Evolutionary conservation across 192 early-diverging fungal genomes (phyloP), one percentile per base, ranked within the genome.

Genomic region (Cetraspora pellucida): DNA sequence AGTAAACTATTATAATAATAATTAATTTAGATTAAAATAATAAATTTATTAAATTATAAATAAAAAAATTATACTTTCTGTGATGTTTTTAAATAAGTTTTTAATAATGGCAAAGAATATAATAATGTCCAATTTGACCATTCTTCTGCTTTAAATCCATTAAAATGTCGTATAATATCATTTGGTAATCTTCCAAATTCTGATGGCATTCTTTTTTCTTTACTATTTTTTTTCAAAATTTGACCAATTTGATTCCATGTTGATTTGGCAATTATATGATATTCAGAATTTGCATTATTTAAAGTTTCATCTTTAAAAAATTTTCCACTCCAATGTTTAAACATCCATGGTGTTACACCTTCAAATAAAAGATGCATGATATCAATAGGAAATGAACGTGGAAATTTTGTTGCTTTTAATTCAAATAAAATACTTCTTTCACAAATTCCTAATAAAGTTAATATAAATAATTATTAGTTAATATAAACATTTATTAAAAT

Each of bases 21-120:
- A 64, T 31, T 43, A 28, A 10, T 64, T 64, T 37, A 27, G 9
- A 64, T n/a, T 43, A 64, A 64, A 17, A 21, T 37, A 16, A 64
- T 13, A 10, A 28, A 4, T 28, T 30, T 64, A 4, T 28, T 5
- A 64, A 64, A 64, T 37, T 37, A 37, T 37, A 37, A 37, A 37
- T 37, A 37, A 37, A 31, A 37, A 37, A 37, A 10, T 28, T 28
- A 21, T 28, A 43, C 31, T 28, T 64, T 64, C 17, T 64, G 28
- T 28, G 16, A 10, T 64, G 10, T 28, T 64, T 8, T 21, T 17
- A 64, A 16, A 16, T 31, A 17, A 28, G 14, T 64, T 64, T 64
- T 64, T 31, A 64, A 64, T 37, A 64, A 64, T 64, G 31, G 61
- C 27, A 64, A 64, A 31, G 61, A 64, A 64, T 64, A 64, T 13